Base-by-base conservation (phyloP, 495 filamentous ascomycete species). In the Penicillium silybi region DNA sequence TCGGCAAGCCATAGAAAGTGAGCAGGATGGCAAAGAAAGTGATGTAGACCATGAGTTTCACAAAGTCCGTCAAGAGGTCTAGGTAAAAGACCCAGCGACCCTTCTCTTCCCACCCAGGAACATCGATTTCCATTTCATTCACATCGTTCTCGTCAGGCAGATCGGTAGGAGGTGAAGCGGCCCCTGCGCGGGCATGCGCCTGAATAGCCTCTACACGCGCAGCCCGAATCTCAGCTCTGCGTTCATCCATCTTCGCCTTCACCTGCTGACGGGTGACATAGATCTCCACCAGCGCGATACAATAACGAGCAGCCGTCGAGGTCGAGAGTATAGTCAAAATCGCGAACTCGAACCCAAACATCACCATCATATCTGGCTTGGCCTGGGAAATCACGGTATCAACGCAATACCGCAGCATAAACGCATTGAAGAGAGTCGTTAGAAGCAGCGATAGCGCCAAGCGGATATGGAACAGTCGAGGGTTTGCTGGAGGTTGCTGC, bases 281-380 rank as follows among this genome's bases (percentile, higher is more conserved):
- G 50, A 86, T 83, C 62, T 97, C 93, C 4, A 82, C 74, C 44
- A 97, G 66, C n/a, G 86, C 87, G 22, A 98, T 75, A 23, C 78
- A 62, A 68, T 97, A 98, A 46, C 91, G 82, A 45, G 82, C 73
- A 16, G 80, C 72, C 7, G 90, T 96, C 22, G 92, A 92, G 18
- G 83, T 71, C 1, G 95, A 95, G 25, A 84, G 82, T 10, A 95
- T 84, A 4, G 83, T 75, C 51, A 97, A 70, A 51, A 98, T 82
- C 11, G 91, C 90, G 59, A 97, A 98, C 66, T 98, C 93, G 59
- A 98, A 97, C 16, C 91, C 85, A 63, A 98, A 98, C 91, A 97
- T 97, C 49, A 98, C 89, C 95, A 98, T 98, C 89, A 98, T 97
- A 47, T 93, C 91, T 0, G 93, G 91, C 17, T 88, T 83, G 0